These are phyloP conservation scores for Thielaviopsis cerberus DNA, from an alignment of 2,329 filamentous ascomycete genomes.

Conservation along the genomic window DNA sequence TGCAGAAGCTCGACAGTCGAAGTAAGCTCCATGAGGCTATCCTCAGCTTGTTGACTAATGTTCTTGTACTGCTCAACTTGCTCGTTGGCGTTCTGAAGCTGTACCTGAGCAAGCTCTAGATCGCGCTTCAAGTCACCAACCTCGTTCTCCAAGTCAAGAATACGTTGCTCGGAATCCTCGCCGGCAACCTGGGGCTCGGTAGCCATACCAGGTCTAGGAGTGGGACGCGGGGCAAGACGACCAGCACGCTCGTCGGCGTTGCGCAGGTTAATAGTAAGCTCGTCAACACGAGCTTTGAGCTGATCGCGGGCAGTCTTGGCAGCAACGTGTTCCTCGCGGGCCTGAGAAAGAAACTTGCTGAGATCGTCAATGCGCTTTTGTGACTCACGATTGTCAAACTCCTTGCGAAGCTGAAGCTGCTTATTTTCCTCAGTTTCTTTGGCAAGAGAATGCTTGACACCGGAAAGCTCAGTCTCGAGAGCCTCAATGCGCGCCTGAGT, in stretches of 20 bases:
- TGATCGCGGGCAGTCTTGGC: slow-evolving; percentile 80
- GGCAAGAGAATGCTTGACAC: slow-evolving; percentile 64
- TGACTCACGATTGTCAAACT: slow-evolving; percentile 73
- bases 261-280: slow-evolving; percentile 71
- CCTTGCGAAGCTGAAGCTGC: slow-evolving; percentile 65
- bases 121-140: slow-evolving; percentile 74
- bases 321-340: slow-evolving; percentile 70
- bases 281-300: slow-evolving; percentile 71
- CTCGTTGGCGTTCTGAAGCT: slow-evolving; percentile 62
- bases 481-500: slow-evolving; percentile 60
- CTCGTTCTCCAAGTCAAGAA: slow-evolving; percentile 67
- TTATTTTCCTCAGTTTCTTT: slow-evolving; percentile 71
- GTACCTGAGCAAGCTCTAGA: slow-evolving; percentile 59
- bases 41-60: slow-evolving; percentile 73
- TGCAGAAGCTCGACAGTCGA: slow-evolving; percentile 70
- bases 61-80: slow-evolving; percentile 77
- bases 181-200: slow-evolving; percentile 25
- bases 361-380: slow-evolving; percentile 89
- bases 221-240: slow-evolving; percentile 63
- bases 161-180: slow-evolving; percentile 37
- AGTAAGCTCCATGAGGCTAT: slow-evolving; percentile 62
- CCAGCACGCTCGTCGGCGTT: slow-evolving; percentile 76
- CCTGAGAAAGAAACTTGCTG: slow-evolving; percentile 56
- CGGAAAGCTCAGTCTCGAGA: slow-evolving; percentile 59
- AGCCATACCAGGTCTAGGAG: slow-evolving; percentile 34